A percentile compares a stretch with the other conserved stretches of the same genome.
phyloP scores from a whole-genome alignment of 73 alveolate genomes.

The Diophrys appendiculata region DNA sequence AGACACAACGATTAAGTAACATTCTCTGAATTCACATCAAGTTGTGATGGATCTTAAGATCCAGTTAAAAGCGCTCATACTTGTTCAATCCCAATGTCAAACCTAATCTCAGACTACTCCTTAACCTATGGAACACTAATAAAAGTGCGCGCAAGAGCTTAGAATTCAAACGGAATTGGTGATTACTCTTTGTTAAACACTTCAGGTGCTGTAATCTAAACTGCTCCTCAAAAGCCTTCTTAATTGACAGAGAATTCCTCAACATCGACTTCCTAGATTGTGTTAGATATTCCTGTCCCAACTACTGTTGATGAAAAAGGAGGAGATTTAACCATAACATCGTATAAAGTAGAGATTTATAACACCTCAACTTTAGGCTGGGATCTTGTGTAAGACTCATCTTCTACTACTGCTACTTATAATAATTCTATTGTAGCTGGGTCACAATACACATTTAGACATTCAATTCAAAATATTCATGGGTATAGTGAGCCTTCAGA shows the following conservation, averaged over 20 bases:
- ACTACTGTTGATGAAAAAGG: constrained; percentile 24
- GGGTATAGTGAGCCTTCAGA: constrained; percentile 36
- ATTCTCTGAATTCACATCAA: constrained; percentile 6
- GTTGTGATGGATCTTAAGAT: constrained; percentile 39
- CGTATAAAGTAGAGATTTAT: constrained; percentile 30
- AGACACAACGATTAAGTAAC: constrained; percentile 4
- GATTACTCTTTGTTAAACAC: constrained; percentile 32
- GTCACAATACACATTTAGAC: background rate
- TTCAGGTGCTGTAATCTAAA: constrained; percentile 38
- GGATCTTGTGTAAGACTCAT: background rate
- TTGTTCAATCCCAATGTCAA: constrained; percentile 48
- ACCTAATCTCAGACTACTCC: background rate
- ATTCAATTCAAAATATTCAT: constrained; percentile 10
- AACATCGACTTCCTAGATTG: constrained; percentile 20
- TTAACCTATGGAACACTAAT: constrained; percentile 6
- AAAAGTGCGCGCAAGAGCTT: constrained; percentile 23
- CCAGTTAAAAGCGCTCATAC: constrained; percentile 7
- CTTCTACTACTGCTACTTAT: background rate
- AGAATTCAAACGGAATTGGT: constrained; percentile 31
- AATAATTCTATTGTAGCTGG: background rate
- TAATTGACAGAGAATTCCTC: constrained; percentile 13
- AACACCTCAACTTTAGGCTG: background rate
- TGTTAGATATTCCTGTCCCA: background rate
- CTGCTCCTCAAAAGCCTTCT: constrained; percentile 10
- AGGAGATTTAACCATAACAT: constrained; percentile 40